Evolutionary conservation across 2,329 filamentous ascomycete species (phyloP).

Genomic region (Paecilomyces sp.): DNA sequence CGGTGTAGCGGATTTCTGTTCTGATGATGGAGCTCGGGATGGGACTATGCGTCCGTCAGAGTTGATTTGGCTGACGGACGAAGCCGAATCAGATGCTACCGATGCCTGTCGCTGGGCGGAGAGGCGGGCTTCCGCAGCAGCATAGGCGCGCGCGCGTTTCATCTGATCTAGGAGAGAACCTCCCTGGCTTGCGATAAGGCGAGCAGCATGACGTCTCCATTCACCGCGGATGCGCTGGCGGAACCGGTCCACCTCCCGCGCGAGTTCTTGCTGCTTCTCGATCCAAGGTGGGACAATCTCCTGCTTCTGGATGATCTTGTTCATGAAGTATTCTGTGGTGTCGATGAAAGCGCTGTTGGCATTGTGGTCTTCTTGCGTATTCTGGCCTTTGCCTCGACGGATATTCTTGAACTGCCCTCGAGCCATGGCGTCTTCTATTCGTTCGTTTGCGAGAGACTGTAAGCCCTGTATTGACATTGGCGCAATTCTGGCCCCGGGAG

Average conservation of each 20-base stretch:
- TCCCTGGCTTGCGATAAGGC: conserved; percentile 69
- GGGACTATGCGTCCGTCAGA: conserved; percentile 17
- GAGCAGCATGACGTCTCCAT: conserved; percentile 76
- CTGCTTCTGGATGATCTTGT: conserved; percentile 95
- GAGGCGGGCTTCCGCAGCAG: conserved; percentile 59
- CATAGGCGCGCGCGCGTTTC: conserved; percentile 62
- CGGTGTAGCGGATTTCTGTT: not conserved
- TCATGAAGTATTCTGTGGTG: conserved; percentile 96
- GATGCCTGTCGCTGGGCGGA: conserved; percentile 18
- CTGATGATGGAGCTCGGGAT: not conserved
- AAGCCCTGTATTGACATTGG: conserved; percentile 73
- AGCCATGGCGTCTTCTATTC: conserved; percentile 89
- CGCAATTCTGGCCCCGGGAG: conserved; percentile 62
- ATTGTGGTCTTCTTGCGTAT: conserved; percentile 64
- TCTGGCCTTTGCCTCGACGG: conserved; percentile 67
- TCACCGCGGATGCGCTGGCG: conserved; percentile 67
- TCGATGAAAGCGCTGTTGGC: conserved; percentile 86
- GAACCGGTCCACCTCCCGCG: conserved; percentile 62
- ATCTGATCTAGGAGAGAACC: conserved; percentile 70
- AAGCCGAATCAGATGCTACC: conserved; percentile 6
- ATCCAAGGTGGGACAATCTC: conserved; percentile 97
- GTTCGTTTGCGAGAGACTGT: conserved; percentile 76
- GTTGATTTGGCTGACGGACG: conserved; percentile 13
- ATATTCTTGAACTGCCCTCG: conserved; percentile 85
- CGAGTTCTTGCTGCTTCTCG: conserved; percentile 91